Evolutionary conservation across 306 rosid species (phyloP), one percentile per base, ranked within the genome.

Genomic region (Calophaca sinica): DNA sequence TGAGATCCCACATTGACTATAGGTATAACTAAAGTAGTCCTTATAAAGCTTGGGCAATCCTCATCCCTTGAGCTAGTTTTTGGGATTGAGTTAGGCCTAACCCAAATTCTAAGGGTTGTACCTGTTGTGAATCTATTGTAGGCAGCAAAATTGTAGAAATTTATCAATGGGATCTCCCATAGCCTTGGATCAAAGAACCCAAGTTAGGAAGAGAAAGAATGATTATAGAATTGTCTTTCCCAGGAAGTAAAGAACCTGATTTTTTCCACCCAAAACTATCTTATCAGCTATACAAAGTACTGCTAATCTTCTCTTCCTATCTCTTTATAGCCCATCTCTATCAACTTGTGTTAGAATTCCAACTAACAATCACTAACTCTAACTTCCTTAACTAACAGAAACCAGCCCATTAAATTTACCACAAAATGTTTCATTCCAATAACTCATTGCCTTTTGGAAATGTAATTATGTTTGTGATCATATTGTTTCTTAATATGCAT

Each of bases 401-500:
- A 12, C 44, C 72, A 12, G 72, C 26, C 42, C 42, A 12, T 29
- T 46, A 28, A 44, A 8, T 33, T 45, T 66, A 45, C 58, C 41
- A 26, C 58, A 29, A 9, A 61, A 44, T 20, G 29, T 74, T 74
- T 75, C 55, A 75, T 50, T 52, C 26, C 31, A 38, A 39, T 51
- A 35, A 0, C 15, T 75, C 29, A 42, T 63, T 38, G 4, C 60
- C 15, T 73, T 61, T 62, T 36, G 12, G 58, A 42, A 54, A 29
- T 41, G 55, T 76, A 65, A 41, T 50, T 52, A 14, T 69, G 3
- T 57, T 3, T 3, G 8, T 54, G 67, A 55, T 32, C 46, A 20
- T 45, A 10, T 41, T 32, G 58, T 67, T 67, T 58, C 74, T 32
- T 4, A 31, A 42, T 14, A 65, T 31, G 44, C 41, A 12, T 35